Evolutionary conservation across 2,329 filamentous ascomycete species (phyloP), one percentile per base, ranked within the genome.

Genomic region (Emmonsia crescens): DNA sequence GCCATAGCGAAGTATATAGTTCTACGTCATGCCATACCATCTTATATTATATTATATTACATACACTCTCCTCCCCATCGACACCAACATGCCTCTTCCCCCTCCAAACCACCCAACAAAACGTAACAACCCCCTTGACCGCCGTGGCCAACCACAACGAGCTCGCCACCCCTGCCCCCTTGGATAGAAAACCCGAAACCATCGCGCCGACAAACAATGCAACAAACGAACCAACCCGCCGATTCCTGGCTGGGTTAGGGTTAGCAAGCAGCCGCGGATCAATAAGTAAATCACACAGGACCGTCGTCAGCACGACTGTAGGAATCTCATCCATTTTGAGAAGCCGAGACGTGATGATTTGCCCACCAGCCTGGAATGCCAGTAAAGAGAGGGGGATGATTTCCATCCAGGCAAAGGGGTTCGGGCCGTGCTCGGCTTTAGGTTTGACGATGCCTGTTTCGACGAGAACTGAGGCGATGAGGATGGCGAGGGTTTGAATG

Each of bases 91-190:
- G 42, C 21, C 61, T 57, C 62, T 66, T 65, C 57, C 60, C 65
- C 55, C 61, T 69, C 76, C 76, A 78, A 16, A 76, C 66, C 29
- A 72, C 66, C 69, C 72, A 78, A 16, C 64, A 69, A 19, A 74
- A 19, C 2, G 70, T 72, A 14, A 78, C 69, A 2, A 49, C 40
- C 9, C 69, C 61, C 62, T 78, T 78, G 60, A 77, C 61, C 3
- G 64, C 72, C 24, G 73, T 70, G 1, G 75, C 75, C 46, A 77
- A 59, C 76, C 76, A 78, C 57, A 78, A 66, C 54, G 74, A 73
- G 48, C 71, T 69, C 3, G 71, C 70, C 69, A 77, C 72, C 5
- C 67, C 68, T 0, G 71, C 69, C 1, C 66, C 65, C 61, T 74
- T 76, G 6, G 73, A 72, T 60, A 78, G 63, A 1, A 74, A 72